These are phyloP conservation scores for Narthecium ossifragum DNA, from an alignment of 106 monocot species.

Conservation along the genomic window DNA sequence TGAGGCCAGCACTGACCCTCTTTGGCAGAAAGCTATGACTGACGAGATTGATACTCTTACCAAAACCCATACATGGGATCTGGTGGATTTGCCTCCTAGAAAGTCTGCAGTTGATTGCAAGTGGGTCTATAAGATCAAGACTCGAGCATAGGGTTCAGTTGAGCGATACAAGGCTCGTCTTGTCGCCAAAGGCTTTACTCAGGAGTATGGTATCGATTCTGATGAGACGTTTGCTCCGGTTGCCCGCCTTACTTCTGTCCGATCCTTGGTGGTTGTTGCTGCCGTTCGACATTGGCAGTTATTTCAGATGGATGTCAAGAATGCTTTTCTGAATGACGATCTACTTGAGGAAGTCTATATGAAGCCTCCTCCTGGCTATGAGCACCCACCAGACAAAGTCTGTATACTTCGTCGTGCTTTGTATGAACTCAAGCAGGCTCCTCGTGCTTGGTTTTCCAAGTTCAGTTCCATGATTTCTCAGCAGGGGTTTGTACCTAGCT, in stretches of 20 bases:
- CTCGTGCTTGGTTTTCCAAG: no score
- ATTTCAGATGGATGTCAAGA: not conserved
- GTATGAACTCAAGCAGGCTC: not conserved
- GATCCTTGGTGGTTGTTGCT: not conserved
- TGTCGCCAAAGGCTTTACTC: not conserved
- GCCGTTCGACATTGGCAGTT: not conserved
- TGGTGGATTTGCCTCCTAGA: no score
- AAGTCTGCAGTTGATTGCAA: no score
- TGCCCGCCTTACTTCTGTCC: not conserved
- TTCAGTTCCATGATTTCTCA: no score
- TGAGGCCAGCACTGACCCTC: not conserved
- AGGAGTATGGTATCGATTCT: not conserved
- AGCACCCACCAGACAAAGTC: not conserved
- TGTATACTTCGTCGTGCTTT: not conserved
- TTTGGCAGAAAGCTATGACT: slow-evolving; percentile 2
- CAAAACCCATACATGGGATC: no score
- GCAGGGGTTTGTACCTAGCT: no score
- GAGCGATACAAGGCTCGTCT: no score
- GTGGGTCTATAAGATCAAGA: no score
- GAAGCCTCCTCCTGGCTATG: not conserved
- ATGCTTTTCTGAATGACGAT: not conserved
- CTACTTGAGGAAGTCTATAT: not conserved
- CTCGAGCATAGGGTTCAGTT: no score
- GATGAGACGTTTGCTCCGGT: not conserved
- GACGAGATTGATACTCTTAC: not conserved